Base-by-base conservation (phyloP, 1,139 yeast genomes). In the Geotrichum reessii region DNA sequence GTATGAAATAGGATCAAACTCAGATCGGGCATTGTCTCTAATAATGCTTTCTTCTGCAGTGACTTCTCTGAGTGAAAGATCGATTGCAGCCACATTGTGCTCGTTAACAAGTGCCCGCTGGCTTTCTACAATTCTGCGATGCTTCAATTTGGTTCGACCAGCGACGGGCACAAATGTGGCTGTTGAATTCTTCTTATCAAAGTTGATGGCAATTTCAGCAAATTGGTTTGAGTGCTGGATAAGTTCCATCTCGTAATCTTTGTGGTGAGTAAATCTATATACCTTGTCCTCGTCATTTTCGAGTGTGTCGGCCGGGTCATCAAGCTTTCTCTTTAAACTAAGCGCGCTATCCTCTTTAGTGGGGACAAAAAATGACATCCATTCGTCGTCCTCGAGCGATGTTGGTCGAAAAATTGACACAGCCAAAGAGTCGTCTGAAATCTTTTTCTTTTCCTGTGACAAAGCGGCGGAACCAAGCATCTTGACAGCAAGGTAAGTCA, bases 211-310 rank as follows among this genome's bases (percentile, higher is more conserved):
- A 55, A 85, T 73, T 64, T 86, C 91, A 40, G 86, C 82, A 64
- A 80, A 78, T 19, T 76, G 74, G 61, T 76, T 76, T 46, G 73
- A 66, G 61, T 77, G 76, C 56, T 79, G 76, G 57, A 79, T 79
- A 66, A 82, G 81, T 60, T 80, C 83, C 81, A 90, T 83, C 67
- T 91, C 97, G 69, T 86, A 91, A 71, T 92, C 96, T 71, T 90
- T 87, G 52, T 77, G 73, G 67, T 87, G 88, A 58, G 79, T 78
- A 71, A 82, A 89, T 58, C 79, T 77, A 71, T 75, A 87, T 9
- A 77, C 73, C 44, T 79, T 77, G 48, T 77, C 80, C 52, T 73
- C 76, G 48, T 78, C 82, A 57, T 77, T 68, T 1, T 57, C 60
- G 24, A 69, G 57, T 2, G 70, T 65, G 47, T 71, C 75, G 7